phyloP scores from a whole-genome alignment of 208 protist species.

The Spongospora subterranea region DNA sequence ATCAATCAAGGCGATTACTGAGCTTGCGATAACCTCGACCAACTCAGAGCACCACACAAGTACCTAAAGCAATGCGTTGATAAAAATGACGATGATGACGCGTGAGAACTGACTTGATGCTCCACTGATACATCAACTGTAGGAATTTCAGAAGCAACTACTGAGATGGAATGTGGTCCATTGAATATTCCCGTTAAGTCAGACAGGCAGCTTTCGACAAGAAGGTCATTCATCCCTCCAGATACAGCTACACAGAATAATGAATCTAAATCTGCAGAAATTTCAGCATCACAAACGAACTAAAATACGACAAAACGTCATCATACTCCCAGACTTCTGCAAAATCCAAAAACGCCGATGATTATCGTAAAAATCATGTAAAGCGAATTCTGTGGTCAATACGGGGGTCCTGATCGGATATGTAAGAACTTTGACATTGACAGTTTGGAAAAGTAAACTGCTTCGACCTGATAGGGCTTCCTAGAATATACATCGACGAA shows the following conservation, averaged over 20 bases:
- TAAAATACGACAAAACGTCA: not conserved
- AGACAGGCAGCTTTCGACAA: constrained; percentile 40
- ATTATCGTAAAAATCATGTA: constrained; percentile 33
- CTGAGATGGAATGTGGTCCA: constrained; percentile 10
- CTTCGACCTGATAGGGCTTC: not conserved
- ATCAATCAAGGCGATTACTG: constrained; percentile 33
- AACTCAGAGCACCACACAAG: constrained; percentile 44
- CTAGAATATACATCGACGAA: constrained; percentile 10
- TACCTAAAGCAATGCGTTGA: not conserved
- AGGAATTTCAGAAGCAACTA: constrained; percentile 35
- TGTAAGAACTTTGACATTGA: not conserved
- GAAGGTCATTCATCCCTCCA: constrained; percentile 7
- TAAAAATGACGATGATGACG: not conserved
- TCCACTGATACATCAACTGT: constrained; percentile 17
- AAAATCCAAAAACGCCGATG: constrained; percentile 45
- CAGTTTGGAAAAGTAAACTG: not conserved
- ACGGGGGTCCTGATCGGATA: constrained; percentile 6
- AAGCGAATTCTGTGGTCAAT: constrained; percentile 48
- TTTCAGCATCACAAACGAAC: not conserved
- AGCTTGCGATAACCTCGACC: constrained; percentile 2
- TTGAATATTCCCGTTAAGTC: constrained; percentile 41
- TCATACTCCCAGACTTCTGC: not conserved
- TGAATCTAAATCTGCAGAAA: not conserved
- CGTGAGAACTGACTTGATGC: not conserved
- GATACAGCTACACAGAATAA: constrained; percentile 22